phyloP scores from a whole-genome alignment of 1,139 yeast genomes.

The Geotrichum europaeum region DNA sequence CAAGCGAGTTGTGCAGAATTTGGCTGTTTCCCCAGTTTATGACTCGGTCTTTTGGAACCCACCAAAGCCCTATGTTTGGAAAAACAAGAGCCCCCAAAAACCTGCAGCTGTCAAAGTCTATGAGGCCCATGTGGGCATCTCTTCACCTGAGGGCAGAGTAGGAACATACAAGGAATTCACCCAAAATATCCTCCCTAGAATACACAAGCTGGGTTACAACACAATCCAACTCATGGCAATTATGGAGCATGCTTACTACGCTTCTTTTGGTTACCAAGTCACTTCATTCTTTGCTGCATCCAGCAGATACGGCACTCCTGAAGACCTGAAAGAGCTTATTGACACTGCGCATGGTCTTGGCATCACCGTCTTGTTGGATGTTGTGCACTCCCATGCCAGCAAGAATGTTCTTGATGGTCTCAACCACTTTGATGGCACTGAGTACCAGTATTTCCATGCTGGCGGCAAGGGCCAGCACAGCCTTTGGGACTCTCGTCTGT shows the following conservation, averaged over 20 bases:
- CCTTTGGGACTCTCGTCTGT: constrained; percentile 91
- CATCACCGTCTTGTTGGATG: constrained; percentile 77
- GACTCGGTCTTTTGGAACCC: constrained; percentile 97
- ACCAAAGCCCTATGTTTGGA: constrained; percentile 49
- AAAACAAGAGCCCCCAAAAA: constrained; percentile 54
- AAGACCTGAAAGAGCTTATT: constrained; percentile 80
- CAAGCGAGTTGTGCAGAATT: constrained; percentile 66
- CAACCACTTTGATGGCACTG: constrained; percentile 92
- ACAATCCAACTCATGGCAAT: constrained; percentile 95
- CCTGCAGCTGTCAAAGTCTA: constrained; percentile 68
- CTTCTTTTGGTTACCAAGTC: constrained; percentile 93
- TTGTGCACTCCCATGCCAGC: constrained; percentile 94
- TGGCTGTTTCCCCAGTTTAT: constrained; percentile 49
- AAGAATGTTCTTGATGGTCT: constrained; percentile 92
- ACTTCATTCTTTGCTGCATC: constrained; percentile 87
- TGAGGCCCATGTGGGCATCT: constrained; percentile 95
- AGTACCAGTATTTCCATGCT: constrained; percentile 88
- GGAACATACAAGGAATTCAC: constrained; percentile 87
- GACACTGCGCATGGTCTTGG: constrained; percentile 91
- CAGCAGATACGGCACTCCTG: constrained; percentile 91
- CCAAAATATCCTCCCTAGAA: constrained; percentile 69
- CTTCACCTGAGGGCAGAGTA: constrained; percentile 79
- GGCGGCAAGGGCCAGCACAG: constrained; percentile 81
- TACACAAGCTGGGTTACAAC: constrained; percentile 79
- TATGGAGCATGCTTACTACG: constrained; percentile 98